Conservation (phyloP, 2,329 filamentous ascomycete species). For the Neopestalotiopsis rosae region DNA sequence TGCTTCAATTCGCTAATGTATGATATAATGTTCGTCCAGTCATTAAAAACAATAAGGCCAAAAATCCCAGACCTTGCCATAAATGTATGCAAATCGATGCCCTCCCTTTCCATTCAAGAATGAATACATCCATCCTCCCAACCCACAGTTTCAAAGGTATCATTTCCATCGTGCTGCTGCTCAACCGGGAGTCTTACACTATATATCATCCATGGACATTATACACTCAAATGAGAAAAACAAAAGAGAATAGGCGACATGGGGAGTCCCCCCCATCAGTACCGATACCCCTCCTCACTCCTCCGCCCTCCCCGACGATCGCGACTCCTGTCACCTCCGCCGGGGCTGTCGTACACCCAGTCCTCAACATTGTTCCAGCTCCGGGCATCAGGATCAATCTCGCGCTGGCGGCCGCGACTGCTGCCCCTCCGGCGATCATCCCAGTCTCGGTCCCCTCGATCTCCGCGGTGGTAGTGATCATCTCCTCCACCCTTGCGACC, state of each 20-base stretch:
- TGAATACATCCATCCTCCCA: not conserved
- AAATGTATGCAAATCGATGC: not conserved
- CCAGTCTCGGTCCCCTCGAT: constrained; percentile 23
- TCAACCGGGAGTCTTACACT: not conserved
- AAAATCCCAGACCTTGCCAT: not conserved
- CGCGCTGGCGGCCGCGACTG: constrained; percentile 13
- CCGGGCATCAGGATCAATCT: constrained; percentile 35
- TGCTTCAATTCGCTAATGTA: not conserved
- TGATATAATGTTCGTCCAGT: not conserved
- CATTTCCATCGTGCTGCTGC: not conserved
- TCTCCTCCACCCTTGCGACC: constrained; percentile 29
- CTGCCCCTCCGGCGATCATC: constrained; percentile 18
- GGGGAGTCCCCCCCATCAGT: not conserved
- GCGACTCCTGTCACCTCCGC: constrained; percentile 19
- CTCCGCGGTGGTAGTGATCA: constrained; percentile 28
- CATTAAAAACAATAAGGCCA: not conserved
- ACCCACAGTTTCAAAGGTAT: not conserved
- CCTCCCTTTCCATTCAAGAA: not conserved
- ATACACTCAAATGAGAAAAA: not conserved
- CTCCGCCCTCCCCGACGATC: constrained; percentile 3
- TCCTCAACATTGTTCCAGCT: constrained; percentile 41
- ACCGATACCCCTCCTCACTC: constrained; percentile 15
- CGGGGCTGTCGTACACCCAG: constrained; percentile 34
- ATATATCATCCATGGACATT: not conserved
- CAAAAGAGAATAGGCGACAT: not conserved